phyloP scores from a whole-genome alignment of 1,139 yeast genomes.

The Taphrina deformans region DNA sequence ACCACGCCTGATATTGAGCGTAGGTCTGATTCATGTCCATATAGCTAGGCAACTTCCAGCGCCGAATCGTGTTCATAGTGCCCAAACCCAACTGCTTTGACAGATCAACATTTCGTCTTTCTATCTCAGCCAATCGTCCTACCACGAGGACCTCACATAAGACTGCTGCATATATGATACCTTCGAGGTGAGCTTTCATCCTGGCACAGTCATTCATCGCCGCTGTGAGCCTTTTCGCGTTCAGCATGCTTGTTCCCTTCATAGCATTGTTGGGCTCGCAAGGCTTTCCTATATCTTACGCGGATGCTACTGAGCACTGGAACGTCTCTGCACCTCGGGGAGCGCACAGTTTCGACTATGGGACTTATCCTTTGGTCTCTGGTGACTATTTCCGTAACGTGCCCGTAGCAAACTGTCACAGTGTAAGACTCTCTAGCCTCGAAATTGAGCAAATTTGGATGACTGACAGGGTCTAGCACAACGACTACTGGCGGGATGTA shows the following conservation, averaged over 20 bases:
- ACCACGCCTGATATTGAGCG: too few relatives aligned
- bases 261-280: not conserved
- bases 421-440: conserved; percentile 44
- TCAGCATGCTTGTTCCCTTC: conserved; percentile 18
- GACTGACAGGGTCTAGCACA: conserved; percentile 49
- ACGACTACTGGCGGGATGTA: conserved; percentile 67
- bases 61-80: not conserved
- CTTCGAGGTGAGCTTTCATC: not conserved
- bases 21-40: too few relatives aligned
- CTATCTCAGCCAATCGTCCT: not conserved
- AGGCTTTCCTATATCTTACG: not conserved
- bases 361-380: conserved; percentile 6
- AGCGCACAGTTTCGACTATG: conserved; percentile 17
- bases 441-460: too few relatives aligned
- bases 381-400: conserved; percentile 31
- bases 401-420: conserved; percentile 51
- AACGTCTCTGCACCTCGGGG: conserved; percentile 1
- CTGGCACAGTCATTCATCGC: conserved; percentile 15
- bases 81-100: too few relatives aligned
- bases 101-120: not conserved
- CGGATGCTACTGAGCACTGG: not conserved
- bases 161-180: not conserved
- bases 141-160: not conserved
- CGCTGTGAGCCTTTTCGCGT: conserved; percentile 7
- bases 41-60: not conserved